Percentiles rank a stretch among this genome's conserved stretches.
These are phyloP conservation scores for Termitomyces sp. DNA, from an alignment of 768 basidiomycete species.

Conservation along the genomic window DNA sequence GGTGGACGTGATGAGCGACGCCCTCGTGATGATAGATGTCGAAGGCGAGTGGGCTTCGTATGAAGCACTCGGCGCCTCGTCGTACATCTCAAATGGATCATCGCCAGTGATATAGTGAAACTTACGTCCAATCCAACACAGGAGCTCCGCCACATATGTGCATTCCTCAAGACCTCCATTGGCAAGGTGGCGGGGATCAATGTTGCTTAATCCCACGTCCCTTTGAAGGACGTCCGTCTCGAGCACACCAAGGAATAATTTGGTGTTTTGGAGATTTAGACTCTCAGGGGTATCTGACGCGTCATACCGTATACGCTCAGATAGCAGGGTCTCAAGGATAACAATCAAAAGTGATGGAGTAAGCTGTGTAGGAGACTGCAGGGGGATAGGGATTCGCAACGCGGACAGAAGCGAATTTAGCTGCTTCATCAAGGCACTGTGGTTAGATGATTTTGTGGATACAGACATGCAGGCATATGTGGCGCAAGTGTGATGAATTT, in stretches of 20 bases:
- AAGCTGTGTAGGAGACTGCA: constrained; percentile 53
- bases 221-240: constrained; percentile 55
- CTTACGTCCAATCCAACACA: constrained; percentile 62
- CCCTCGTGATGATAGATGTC: constrained; percentile 25
- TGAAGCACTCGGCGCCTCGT: background rate
- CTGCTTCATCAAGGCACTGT: constrained; percentile 9
- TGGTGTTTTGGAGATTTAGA: constrained; percentile 57
- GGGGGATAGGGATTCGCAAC: constrained; percentile 14
- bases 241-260: constrained; percentile 70
- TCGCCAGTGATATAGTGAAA: constrained; percentile 23
- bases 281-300: constrained; percentile 17
- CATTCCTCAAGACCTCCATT: constrained; percentile 61
- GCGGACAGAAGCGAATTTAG: constrained; percentile 12
- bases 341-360: constrained; percentile 68
- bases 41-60: constrained; percentile 20
- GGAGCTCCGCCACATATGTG: constrained; percentile 56
- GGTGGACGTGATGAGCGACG: constrained; percentile 15
- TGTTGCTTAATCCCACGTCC: constrained; percentile 57
- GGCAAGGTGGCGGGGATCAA: constrained; percentile 64
- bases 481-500: constrained; percentile 4
- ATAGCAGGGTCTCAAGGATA: constrained; percentile 59
- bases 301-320: constrained; percentile 39
- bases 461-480: constrained; percentile 15
- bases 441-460: background rate
- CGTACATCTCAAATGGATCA: constrained; percentile 7